Evolutionary conservation across 768 basidiomycete genomes (phyloP).

Genomic region (Amanita molliuscula): DNA sequence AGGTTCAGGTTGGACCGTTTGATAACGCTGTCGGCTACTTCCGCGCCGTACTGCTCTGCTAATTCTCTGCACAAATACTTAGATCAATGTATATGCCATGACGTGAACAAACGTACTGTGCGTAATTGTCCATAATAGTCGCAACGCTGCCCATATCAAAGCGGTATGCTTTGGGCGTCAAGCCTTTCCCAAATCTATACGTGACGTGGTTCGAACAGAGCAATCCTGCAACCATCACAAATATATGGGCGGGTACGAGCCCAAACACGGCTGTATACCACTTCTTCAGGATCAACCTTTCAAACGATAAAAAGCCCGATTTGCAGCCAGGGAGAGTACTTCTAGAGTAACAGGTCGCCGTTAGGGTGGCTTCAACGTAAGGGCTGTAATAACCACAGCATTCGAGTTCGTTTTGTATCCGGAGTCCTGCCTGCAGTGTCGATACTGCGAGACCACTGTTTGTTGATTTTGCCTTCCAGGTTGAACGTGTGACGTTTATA

Average conservation of each 20-base stretch:
- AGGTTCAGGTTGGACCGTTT: constrained; percentile 32
- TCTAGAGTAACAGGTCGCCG: constrained; percentile 64
- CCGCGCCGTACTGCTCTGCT: constrained; percentile 55
- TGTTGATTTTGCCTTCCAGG: constrained; percentile 71
- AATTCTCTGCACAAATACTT: constrained; percentile 35
- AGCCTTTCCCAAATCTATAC: constrained; percentile 80
- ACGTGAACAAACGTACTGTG: constrained; percentile 37
- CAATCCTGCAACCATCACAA: constrained; percentile 50
- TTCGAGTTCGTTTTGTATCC: constrained; percentile 60
- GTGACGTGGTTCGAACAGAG: constrained; percentile 78
- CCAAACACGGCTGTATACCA: constrained; percentile 62
- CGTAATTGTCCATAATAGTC: constrained; percentile 77
- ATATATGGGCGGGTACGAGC: constrained; percentile 57
- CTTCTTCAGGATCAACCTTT: constrained; percentile 38
- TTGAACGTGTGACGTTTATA: constrained; percentile 51
- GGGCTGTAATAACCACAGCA: constrained; percentile 81
- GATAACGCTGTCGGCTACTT: constrained; percentile 45
- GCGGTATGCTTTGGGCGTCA: constrained; percentile 79
- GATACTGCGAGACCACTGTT: constrained; percentile 57
- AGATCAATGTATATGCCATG: background rate
- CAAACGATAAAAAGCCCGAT: constrained; percentile 43
- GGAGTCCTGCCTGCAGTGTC: constrained; percentile 50
- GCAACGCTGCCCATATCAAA: constrained; percentile 63
- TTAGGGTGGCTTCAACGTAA: constrained; percentile 69
- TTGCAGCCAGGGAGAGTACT: constrained; percentile 70